These are phyloP conservation scores for Pyrenochaeta sp. DNA, from an alignment of 2,329 filamentous ascomycete species.

Conservation along the genomic window DNA sequence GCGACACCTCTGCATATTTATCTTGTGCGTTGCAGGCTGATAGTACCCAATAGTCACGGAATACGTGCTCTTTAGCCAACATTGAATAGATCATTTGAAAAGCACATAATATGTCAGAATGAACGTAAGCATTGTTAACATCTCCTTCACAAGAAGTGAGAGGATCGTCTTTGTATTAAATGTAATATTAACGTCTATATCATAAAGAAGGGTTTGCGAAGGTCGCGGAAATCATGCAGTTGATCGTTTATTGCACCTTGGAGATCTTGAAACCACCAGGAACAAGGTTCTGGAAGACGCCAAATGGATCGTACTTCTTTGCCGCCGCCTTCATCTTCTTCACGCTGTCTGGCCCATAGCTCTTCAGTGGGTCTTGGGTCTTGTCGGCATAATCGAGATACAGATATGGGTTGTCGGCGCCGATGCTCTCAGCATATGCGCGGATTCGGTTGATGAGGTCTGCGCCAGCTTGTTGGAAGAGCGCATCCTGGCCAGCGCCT, in stretches of 20 bases:
- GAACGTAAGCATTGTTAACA: no score
- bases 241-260: conserved; percentile 7
- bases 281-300: conserved; percentile 34
- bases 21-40: no score
- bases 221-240: no score
- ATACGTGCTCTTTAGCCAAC: no score
- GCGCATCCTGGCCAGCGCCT: conserved; percentile 23
- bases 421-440: conserved; percentile 26
- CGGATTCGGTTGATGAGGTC: conserved; percentile 21
- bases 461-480: conserved; percentile 26
- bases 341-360: conserved; percentile 29
- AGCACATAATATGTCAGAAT: no score
- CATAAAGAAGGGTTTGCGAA: no score
- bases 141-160: no score
- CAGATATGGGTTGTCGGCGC: conserved; percentile 31
- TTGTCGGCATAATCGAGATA: conserved; percentile 45
- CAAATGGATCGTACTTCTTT: conserved; percentile 28
- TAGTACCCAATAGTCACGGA: no score
- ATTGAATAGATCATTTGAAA: no score
- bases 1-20: no score
- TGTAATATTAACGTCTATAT: no score
- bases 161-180: no score
- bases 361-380: conserved; percentile 25
- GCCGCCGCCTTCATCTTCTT: conserved; percentile 28
- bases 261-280: conserved; percentile 40